Evolutionary conservation across 1,139 yeast genomes (phyloP).

Genomic region (Debaryomyces psychrophilus): DNA sequence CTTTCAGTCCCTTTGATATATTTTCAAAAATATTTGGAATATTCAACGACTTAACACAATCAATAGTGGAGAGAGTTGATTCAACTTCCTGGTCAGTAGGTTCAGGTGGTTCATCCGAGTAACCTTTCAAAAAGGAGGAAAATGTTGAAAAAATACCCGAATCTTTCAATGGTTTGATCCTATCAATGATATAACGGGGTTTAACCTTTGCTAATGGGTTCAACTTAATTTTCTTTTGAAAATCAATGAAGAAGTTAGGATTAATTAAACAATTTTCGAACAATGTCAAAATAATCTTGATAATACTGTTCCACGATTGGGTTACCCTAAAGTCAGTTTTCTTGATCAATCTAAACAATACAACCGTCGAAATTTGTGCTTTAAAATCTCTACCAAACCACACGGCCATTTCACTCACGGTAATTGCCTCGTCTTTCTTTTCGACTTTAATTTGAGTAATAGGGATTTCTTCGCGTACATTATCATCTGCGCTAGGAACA

Average conservation of each 20-base stretch:
- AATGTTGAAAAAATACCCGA: conserved; percentile 83
- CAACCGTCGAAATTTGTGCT: conserved; percentile 87
- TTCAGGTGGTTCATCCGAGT: conserved; percentile 82
- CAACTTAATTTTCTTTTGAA: conserved; percentile 58
- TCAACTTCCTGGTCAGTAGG: conserved; percentile 94
- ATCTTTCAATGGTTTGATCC: conserved; percentile 64
- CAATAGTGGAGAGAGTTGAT: conserved; percentile 77
- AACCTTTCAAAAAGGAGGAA: conserved; percentile 88
- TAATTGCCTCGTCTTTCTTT: conserved; percentile 56
- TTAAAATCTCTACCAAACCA: conserved; percentile 88
- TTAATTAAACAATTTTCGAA: conserved; percentile 74
- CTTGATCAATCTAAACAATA: conserved; percentile 74
- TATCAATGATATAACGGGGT: conserved; percentile 66
- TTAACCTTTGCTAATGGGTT: conserved; percentile 60
- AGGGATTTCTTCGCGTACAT: conserved; percentile 49
- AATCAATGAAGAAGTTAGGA: conserved; percentile 66
- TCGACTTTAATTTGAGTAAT: conserved; percentile 53
- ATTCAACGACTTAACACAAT: conserved; percentile 73
- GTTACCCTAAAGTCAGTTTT: conserved; percentile 55
- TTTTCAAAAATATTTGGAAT: conserved; percentile 53
- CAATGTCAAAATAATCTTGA: conserved; percentile 63
- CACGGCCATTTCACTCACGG: conserved; percentile 81
- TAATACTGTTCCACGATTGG: conserved; percentile 62
- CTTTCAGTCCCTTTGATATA: conserved; percentile 37
- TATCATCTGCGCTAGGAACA: conserved; percentile 31